Conservation (phyloP, 768 basidiomycete species). For the button mushroom (Agaricus bisporus) region DNA sequence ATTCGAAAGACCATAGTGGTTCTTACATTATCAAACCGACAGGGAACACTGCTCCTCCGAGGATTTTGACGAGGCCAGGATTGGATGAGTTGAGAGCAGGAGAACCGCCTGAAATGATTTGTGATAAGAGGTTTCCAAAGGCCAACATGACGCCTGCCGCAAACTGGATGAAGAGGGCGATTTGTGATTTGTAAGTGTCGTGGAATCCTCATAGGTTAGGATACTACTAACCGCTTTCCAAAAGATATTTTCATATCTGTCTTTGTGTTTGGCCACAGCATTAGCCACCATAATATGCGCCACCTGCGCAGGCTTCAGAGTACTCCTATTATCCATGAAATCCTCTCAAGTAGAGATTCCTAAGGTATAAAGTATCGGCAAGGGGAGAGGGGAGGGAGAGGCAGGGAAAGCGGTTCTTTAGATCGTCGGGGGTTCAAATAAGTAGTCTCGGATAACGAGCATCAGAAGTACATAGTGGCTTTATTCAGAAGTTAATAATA, state of each 20-base stretch:
- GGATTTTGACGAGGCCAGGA: slow-evolving; percentile 61
- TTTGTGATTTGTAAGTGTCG: too few species aligned
- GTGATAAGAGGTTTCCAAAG: slow-evolving; percentile 61
- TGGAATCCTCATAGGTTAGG: not conserved
- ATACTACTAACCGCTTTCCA: slow-evolving; percentile 56
- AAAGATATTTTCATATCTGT: slow-evolving; percentile 54
- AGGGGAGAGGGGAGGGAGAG: not conserved
- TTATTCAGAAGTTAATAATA: too few species aligned
- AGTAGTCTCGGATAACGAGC: too few species aligned
- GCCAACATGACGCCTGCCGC: slow-evolving; percentile 70
- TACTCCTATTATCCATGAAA: not conserved
- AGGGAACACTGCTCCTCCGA: slow-evolving; percentile 68
- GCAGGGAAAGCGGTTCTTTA: not conserved
- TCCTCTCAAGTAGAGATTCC: not conserved
- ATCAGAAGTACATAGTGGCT: too few species aligned
- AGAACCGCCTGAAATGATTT: slow-evolving; percentile 58
- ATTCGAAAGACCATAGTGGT: not conserved
- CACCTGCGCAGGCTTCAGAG: slow-evolving; percentile 45
- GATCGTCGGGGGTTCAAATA: not conserved
- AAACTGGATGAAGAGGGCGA: slow-evolving; percentile 33
- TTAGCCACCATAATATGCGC: slow-evolving; percentile 49
- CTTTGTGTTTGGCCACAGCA: slow-evolving; percentile 58
- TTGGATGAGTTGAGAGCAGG: slow-evolving; percentile 41
- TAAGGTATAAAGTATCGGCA: not conserved
- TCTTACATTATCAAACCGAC: slow-evolving; percentile 71